These are phyloP conservation scores for Pinus albicaulis DNA, from an alignment of 75 land plant species.

Conservation along the genomic window DNA sequence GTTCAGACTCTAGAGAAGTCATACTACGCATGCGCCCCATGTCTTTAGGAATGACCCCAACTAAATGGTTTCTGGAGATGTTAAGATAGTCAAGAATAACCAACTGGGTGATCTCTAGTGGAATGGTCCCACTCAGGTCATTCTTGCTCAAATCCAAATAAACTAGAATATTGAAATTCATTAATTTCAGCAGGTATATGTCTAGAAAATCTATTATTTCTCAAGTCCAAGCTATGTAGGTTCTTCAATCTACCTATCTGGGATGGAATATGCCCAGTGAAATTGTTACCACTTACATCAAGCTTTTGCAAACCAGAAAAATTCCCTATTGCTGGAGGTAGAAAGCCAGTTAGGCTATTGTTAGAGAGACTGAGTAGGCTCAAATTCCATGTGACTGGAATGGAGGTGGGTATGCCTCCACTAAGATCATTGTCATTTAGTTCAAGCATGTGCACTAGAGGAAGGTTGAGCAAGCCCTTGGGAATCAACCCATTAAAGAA, in stretches of 20 bases:
- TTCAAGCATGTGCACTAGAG: constrained; percentile 42
- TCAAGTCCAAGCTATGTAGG: constrained; percentile 43
- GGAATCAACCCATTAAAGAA: constrained; percentile 67
- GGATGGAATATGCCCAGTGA: constrained; percentile 54
- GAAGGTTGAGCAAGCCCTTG: constrained; percentile 49
- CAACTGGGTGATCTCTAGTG: constrained; percentile 36
- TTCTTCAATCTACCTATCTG: constrained; percentile 27
- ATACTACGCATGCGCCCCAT: constrained; percentile 32
- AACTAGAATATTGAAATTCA: constrained; percentile 29
- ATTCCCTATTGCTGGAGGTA: constrained; percentile 46
- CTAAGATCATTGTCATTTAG: constrained; percentile 53
- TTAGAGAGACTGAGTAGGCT: constrained; percentile 41
- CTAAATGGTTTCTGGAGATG: constrained; percentile 55
- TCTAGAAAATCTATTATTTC: constrained; percentile 64
- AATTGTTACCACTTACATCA: constrained; percentile 41
- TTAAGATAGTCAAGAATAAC: constrained; percentile 49
- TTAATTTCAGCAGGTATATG: constrained; percentile 50
- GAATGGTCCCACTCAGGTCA: constrained; percentile 53
- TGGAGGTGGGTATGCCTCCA: constrained; percentile 40
- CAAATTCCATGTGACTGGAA: constrained; percentile 23
- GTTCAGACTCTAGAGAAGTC: constrained; percentile 30
- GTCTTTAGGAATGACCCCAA: constrained; percentile 45
- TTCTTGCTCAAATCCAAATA: constrained; percentile 58
- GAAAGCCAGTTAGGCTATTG: constrained; percentile 39
- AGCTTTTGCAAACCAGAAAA: constrained; percentile 43